These are phyloP conservation scores for Whalleya microplaca DNA, from an alignment of 2,329 filamentous ascomycete species.

Conservation along the genomic window DNA sequence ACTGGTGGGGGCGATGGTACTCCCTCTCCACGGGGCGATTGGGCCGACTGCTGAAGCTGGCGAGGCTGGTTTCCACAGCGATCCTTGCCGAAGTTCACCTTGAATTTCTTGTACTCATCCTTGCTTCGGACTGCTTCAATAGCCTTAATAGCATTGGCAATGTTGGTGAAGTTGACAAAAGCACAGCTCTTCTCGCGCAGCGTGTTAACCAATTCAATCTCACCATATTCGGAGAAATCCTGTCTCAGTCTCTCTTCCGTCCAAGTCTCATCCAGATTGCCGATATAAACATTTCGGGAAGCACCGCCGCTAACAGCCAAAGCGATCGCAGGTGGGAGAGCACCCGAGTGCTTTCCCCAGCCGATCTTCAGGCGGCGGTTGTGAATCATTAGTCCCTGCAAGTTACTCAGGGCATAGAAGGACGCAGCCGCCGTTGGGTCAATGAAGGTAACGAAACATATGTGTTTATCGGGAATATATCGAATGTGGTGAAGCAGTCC, in stretches of 20 bases:
- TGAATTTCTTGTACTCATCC: conserved; percentile 97
- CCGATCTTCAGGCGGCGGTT: conserved; percentile 97
- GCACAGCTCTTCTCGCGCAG: conserved; percentile 98
- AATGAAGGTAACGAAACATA: conserved; percentile 99
- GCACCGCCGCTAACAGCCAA: conserved; percentile 94
- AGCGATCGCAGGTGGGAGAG: conserved; percentile 92
- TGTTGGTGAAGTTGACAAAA: conserved; percentile 99
- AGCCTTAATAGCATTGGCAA: conserved; percentile 98
- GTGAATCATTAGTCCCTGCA: conserved; percentile 98
- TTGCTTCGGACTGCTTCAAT: conserved; percentile 94
- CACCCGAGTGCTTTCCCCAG: conserved; percentile 98
- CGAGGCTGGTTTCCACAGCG: conserved; percentile 95
- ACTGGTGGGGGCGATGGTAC: conserved; percentile 61
- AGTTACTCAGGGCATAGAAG: conserved; percentile 96
- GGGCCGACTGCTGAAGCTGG: conserved; percentile 71
- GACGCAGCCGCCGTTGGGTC: conserved; percentile 96
- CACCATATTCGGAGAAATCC: conserved; percentile 96
- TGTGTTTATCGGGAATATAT: conserved; percentile 99
- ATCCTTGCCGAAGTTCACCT: conserved; percentile 99
- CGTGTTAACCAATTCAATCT: conserved; percentile 97
- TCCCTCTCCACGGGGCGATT: conserved; percentile 69
- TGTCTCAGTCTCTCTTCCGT: conserved; percentile 93
- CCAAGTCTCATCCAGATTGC: conserved; percentile 96
- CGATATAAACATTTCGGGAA: conserved; percentile 98
- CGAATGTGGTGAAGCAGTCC: conserved; percentile 96